A percentile compares a stretch with the other conserved stretches of the same genome.
Conservation (phyloP, 2,329 filamentous ascomycete species). For the Metarhizium rileyi region DNA sequence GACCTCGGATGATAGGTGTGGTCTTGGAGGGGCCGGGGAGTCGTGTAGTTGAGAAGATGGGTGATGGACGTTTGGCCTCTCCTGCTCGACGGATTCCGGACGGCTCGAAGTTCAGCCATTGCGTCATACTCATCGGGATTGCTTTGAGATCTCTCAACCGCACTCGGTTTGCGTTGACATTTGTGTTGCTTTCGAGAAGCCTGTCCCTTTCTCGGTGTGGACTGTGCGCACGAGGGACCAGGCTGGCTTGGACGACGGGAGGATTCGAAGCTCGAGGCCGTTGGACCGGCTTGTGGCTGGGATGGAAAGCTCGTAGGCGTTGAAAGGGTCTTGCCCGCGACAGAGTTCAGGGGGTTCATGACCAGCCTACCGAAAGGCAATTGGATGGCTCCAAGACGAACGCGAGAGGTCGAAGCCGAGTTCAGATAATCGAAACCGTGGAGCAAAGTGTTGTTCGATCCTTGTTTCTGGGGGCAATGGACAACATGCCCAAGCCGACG, state of each 20-base stretch:
- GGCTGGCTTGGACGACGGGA: constrained; percentile 37
- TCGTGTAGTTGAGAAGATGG: constrained; percentile 84
- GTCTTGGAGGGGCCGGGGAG: constrained; percentile 61
- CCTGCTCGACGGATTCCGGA: constrained; percentile 53
- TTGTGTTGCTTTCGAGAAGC: constrained; percentile 73
- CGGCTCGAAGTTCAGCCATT: constrained; percentile 65
- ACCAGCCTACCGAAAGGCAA: constrained; percentile 8
- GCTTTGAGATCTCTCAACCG: constrained; percentile 23
- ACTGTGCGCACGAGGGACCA: constrained; percentile 18
- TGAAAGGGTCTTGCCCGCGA: constrained; percentile 42
- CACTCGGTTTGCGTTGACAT: constrained; percentile 61
- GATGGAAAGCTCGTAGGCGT: constrained; percentile 31
- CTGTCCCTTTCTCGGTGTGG: constrained; percentile 64
- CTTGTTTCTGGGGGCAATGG: background rate
- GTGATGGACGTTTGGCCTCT: constrained; percentile 96
- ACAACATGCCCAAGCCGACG: constrained; percentile 1
- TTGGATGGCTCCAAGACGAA: background rate
- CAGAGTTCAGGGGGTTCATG: constrained; percentile 25
- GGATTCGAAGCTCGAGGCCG: constrained; percentile 39
- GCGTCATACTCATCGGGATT: constrained; percentile 68
- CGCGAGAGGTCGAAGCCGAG: background rate
- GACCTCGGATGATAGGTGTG: constrained; percentile 43
- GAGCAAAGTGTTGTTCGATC: background rate
- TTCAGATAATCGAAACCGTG: background rate
- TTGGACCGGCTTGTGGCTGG: constrained; percentile 29